Evolutionary conservation across 495 filamentous ascomycete genomes (phyloP).

Genomic region (Neurospora tetrasperma): DNA sequence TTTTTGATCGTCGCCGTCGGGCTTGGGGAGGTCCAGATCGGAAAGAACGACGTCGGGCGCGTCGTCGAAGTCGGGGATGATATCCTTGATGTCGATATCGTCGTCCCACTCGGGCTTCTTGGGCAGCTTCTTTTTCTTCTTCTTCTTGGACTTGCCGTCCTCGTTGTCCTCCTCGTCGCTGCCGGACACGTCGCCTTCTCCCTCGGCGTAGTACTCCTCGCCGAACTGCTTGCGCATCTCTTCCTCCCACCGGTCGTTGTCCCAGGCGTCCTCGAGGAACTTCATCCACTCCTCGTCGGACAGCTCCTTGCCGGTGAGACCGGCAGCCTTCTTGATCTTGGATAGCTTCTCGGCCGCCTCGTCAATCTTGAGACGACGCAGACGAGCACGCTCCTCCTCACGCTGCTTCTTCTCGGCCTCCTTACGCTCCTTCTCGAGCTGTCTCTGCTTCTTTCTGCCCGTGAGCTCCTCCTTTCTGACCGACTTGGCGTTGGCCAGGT

Average conservation of each 20-base stretch:
- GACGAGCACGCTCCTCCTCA: slow-evolving; percentile 69
- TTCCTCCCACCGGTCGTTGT: slow-evolving; percentile 75
- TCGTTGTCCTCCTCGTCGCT: slow-evolving; percentile 31
- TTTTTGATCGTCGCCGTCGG: slow-evolving; percentile 28
- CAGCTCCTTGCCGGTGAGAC: slow-evolving; percentile 55
- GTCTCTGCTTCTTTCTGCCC: slow-evolving; percentile 62
- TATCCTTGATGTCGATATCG: slow-evolving; percentile 90
- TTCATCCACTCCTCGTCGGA: slow-evolving; percentile 69
- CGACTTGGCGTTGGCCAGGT: slow-evolving; percentile 64
- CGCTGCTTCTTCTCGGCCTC: slow-evolving; percentile 67
- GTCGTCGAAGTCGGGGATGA: slow-evolving; percentile 77
- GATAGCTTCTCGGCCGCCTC: slow-evolving; percentile 74
- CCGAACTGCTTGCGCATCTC: slow-evolving; percentile 84
- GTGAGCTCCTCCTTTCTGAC: slow-evolving; percentile 75
- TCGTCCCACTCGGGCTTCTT: slow-evolving; percentile 96
- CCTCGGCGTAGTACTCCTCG: slow-evolving; percentile 74
- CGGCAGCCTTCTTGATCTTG: slow-evolving; percentile 79
- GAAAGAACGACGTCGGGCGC: slow-evolving; percentile 45
- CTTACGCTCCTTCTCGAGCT: slow-evolving; percentile 63
- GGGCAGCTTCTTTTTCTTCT: slow-evolving; percentile 46
- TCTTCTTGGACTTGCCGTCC: slow-evolving; percentile 6
- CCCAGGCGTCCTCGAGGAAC: slow-evolving; percentile 77
- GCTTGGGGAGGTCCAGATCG: slow-evolving; percentile 36
- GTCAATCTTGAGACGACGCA: slow-evolving; percentile 79
- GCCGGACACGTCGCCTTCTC: slow-evolving; percentile 35